These are phyloP conservation scores for Auriculariales sp. DNA, from an alignment of 768 basidiomycete genomes.

Conservation along the genomic window DNA sequence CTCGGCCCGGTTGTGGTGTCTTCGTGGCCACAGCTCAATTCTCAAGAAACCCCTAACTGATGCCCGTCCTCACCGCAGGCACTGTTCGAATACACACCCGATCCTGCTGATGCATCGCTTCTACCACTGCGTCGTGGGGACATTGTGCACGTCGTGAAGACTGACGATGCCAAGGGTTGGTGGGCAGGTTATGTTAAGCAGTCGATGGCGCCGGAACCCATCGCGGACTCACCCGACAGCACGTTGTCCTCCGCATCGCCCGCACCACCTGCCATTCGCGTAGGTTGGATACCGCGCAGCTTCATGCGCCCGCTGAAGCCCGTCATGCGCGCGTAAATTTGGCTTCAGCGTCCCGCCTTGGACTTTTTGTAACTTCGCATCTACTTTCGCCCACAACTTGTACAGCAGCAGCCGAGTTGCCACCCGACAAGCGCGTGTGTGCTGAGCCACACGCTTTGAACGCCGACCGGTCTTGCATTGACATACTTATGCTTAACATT, in stretches of 20 bases:
- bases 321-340: not conserved
- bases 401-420: no score
- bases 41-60: no score
- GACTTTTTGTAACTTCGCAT: no score
- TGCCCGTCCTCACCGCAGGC: no score
- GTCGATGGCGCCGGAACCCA: no score
- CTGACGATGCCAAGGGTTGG: not conserved
- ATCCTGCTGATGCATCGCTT: not conserved
- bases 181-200: not conserved
- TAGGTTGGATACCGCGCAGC: not conserved
- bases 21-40: no score
- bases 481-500: not conserved
- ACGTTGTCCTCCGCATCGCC: no score
- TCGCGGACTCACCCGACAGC: no score
- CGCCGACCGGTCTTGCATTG: not conserved
- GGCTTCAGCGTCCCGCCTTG: not conserved
- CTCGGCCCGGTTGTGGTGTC: no score
- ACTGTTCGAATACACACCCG: not conserved
- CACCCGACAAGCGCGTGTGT: no score
- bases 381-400: no score
- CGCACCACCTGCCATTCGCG: not conserved
- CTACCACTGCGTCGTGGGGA: not conserved
- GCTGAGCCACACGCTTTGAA: not conserved
- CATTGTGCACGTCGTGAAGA: not conserved
- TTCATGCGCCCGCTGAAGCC: not conserved